Evolutionary conservation across 768 basidiomycete genomes (phyloP), one percentile per base, ranked within the genome.

Genomic region (Suillus paluster): DNA sequence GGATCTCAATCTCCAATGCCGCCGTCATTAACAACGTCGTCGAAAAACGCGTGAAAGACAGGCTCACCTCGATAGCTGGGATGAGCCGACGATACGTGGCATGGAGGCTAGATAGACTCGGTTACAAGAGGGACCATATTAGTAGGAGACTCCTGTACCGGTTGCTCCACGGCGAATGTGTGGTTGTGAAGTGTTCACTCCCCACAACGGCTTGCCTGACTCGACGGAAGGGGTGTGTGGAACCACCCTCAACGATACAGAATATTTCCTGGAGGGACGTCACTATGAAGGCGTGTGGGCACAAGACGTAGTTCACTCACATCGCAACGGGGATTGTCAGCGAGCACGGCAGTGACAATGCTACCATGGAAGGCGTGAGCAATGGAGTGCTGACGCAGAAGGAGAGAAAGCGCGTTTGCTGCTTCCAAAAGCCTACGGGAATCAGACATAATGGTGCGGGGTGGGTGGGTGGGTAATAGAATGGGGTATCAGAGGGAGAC

Each of bases 291-390:
- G 14, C 21, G 30, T 36, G 33, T 34, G 17, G 36, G 5, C 21
- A 58, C 25, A 60, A 39, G 61, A 36, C 45, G 17, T 60, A 60
- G 59, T 60, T 30, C 7, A 81, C 85, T 61, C 69, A 88, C 92
- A 71, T 93, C 88, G 64, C 86, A 76, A 46, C 86, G 84, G 46
- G 86, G 79, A 67, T 77, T 82, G 67, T 86, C 86, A 42, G 90
- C 83, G 53, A 95, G 81, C 39, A 88, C 77, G 27, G 92, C 89
- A 36, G 86, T 85, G 66, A 92, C 77, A 61, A 92, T 75, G 68
- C 83, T 89, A 14, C 92, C 92, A 68, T 94, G 83, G 75, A 94
- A 94, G 34, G 92, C 93, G 70, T 95, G 92, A 11, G 89, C 86
- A 58, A 93, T 84, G 61, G 78, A 79, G 41, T 80, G 77, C 39